Evolutionary conservation across 805 yeast genomes (phyloP).

Genomic region (Candida taoyuanica): DNA sequence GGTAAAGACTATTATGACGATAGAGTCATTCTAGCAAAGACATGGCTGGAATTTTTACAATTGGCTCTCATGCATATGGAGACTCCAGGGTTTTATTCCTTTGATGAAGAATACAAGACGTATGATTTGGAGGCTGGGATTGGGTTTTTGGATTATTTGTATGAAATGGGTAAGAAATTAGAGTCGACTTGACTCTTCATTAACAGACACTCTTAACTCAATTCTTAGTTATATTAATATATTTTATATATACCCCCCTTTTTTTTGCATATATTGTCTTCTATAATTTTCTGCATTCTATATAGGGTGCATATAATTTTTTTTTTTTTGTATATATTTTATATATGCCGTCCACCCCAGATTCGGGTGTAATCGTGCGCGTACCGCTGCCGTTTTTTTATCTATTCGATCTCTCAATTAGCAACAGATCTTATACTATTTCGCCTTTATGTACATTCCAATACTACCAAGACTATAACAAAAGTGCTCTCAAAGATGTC

Average conservation of each 20-base stretch:
- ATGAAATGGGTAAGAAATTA: background rate
- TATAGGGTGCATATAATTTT: no score
- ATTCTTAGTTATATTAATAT: no score
- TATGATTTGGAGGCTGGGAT: background rate
- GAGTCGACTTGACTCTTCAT: background rate
- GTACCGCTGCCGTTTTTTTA: constrained; percentile 5
- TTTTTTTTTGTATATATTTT: no score
- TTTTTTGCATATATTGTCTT: no score
- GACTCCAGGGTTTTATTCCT: background rate
- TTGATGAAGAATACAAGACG: background rate
- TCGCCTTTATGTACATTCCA: no score
- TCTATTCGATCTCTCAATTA: constrained; percentile 15
- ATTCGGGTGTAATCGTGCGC: constrained; percentile 10
- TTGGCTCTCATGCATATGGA: background rate
- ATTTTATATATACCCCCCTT: no score
- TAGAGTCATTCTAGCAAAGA: background rate
- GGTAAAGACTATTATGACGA: background rate
- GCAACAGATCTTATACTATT: background rate
- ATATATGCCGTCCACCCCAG: background rate
- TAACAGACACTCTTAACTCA: no score
- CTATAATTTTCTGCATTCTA: no score
- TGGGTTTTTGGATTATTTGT: background rate
- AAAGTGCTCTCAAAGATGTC: background rate
- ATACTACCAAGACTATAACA: background rate
- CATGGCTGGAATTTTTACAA: background rate